These are phyloP conservation scores for Rhododendron vialii DNA, from an alignment of 148 eudicot genomes.

Conservation along the genomic window DNA sequence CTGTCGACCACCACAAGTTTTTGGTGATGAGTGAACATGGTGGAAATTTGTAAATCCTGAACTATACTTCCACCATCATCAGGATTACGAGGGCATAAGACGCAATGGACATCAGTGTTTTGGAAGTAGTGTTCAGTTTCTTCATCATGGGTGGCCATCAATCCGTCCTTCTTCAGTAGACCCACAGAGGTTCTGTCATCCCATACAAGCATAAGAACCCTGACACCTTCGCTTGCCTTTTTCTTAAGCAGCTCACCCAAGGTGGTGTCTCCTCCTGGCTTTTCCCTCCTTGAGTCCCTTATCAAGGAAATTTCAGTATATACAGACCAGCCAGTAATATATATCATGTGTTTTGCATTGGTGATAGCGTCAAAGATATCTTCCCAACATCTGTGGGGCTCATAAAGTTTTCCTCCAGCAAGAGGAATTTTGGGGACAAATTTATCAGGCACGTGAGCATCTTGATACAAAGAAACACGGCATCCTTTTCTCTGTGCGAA, in stretches of 20 bases:
- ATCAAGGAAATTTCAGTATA: slow-evolving; percentile 58
- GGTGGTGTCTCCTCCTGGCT: slow-evolving; percentile 61
- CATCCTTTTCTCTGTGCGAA: slow-evolving; percentile 62
- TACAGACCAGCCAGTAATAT: slow-evolving; percentile 85
- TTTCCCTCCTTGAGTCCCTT: slow-evolving; percentile 63
- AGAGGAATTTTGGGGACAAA: slow-evolving; percentile 72
- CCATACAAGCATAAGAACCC: slow-evolving; percentile 74
- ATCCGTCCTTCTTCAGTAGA: slow-evolving; percentile 57
- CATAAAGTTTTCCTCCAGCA: slow-evolving; percentile 56
- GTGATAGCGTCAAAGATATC: slow-evolving; percentile 69
- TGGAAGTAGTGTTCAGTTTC: slow-evolving; percentile 48
- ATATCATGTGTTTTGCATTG: slow-evolving; percentile 67
- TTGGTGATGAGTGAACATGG: slow-evolving; percentile 88
- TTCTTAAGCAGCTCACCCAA: slow-evolving; percentile 68
- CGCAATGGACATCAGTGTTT: slow-evolving; percentile 57
- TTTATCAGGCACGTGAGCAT: slow-evolving; percentile 69
- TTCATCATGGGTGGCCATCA: slow-evolving; percentile 82
- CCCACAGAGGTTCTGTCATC: slow-evolving; percentile 77
- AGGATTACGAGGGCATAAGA: slow-evolving; percentile 74
- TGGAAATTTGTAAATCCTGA: slow-evolving; percentile 58
- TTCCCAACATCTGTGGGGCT: slow-evolving; percentile 85
- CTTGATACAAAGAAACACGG: slow-evolving; percentile 64
- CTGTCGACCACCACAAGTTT: slow-evolving; percentile 70
- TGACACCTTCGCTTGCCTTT: slow-evolving; percentile 74
- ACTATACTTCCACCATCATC: slow-evolving; percentile 70